Percentiles rank a stretch among this genome's conserved stretches.
Evolutionary conservation across 2,329 filamentous ascomycete genomes (phyloP).

Genomic region (Trichophyton simii): DNA sequence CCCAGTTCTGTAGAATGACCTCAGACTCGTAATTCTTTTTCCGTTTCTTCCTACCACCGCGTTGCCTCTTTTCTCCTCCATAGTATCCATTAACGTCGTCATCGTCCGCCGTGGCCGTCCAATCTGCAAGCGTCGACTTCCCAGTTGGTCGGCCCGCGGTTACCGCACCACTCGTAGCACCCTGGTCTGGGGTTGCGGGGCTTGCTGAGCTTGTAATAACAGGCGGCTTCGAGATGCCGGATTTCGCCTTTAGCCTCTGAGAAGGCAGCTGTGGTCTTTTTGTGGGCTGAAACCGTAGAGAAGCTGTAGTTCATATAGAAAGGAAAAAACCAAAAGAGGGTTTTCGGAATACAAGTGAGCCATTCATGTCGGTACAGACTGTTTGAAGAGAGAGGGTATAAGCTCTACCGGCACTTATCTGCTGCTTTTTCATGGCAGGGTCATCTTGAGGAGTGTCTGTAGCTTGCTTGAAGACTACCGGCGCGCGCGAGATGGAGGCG

Average conservation of each 20-base stretch:
- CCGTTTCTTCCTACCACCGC: slow-evolving; percentile 66
- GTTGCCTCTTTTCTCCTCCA: slow-evolving; percentile 53
- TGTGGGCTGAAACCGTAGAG: slow-evolving; percentile 76
- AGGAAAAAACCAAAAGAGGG: slow-evolving; percentile 16
- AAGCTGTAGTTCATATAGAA: slow-evolving; percentile 32
- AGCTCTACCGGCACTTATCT: slow-evolving; percentile 50
- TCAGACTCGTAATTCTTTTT: slow-evolving; percentile 54
- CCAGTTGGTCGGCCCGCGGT: slow-evolving; percentile 35
- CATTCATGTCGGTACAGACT: slow-evolving; percentile 18
- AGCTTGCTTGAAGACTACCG: slow-evolving; percentile 56
- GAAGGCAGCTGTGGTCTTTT: slow-evolving; percentile 57
- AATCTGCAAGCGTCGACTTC: slow-evolving; percentile 67
- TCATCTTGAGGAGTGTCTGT: slow-evolving; percentile 39
- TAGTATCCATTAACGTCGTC: slow-evolving; percentile 61
- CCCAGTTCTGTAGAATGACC: slow-evolving; percentile 57
- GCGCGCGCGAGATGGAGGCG: slow-evolving; percentile 61
- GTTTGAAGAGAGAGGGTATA: slow-evolving; percentile 20
- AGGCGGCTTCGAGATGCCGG: slow-evolving; percentile 42
- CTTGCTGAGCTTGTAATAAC: slow-evolving; percentile 4
- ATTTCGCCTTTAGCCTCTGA: slow-evolving; percentile 52
- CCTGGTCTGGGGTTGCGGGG: slow-evolving; percentile 2
- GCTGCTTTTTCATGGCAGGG: slow-evolving; percentile 49
- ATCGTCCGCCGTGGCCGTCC: slow-evolving; percentile 64
- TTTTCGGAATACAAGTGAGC: slow-evolving; percentile 36
- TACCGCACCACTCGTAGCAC: slow-evolving; percentile 18